phyloP scores from a whole-genome alignment of 768 basidiomycete genomes.

The Naganishia vaughanmartiniae region DNA sequence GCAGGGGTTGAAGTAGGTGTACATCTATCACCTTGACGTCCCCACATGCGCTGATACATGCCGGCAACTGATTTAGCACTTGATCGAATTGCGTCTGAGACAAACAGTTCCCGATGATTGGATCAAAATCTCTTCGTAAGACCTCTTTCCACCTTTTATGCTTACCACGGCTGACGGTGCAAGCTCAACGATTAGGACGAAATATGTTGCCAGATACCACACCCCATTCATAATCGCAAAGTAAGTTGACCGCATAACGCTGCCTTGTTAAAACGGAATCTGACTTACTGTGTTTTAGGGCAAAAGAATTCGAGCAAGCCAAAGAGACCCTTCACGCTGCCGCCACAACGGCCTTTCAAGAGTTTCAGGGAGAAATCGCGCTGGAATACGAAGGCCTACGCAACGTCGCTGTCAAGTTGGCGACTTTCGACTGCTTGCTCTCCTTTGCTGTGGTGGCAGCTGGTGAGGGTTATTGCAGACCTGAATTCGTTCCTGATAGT shows the following conservation, averaged over 20 bases:
- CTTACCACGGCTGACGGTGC: constrained; percentile 7
- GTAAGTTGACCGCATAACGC: constrained; percentile 32
- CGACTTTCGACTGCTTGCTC: constrained; percentile 75
- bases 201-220: constrained; percentile 67
- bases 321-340: constrained; percentile 68
- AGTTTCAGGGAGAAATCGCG: constrained; percentile 70
- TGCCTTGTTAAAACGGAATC: background rate
- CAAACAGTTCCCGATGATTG: constrained; percentile 49
- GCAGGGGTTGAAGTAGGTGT: constrained; percentile 66
- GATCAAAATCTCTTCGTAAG: constrained; percentile 57
- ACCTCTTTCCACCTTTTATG: background rate
- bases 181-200: constrained; percentile 61
- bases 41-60: background rate
- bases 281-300: constrained; percentile 53
- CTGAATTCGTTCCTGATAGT: constrained; percentile 65
- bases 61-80: constrained; percentile 56
- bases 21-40: background rate
- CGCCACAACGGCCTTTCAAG: constrained; percentile 59
- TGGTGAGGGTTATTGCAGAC: constrained; percentile 72
- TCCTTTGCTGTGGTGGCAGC: constrained; percentile 78
- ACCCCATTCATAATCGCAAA: constrained; percentile 59
- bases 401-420: constrained; percentile 73
- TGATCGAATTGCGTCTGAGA: constrained; percentile 71
- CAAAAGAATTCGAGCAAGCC: constrained; percentile 71
- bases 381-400: constrained; percentile 71